Evolutionary conservation across 441 rosid species (phyloP).

Genomic region (Populus trichocarpa): DNA sequence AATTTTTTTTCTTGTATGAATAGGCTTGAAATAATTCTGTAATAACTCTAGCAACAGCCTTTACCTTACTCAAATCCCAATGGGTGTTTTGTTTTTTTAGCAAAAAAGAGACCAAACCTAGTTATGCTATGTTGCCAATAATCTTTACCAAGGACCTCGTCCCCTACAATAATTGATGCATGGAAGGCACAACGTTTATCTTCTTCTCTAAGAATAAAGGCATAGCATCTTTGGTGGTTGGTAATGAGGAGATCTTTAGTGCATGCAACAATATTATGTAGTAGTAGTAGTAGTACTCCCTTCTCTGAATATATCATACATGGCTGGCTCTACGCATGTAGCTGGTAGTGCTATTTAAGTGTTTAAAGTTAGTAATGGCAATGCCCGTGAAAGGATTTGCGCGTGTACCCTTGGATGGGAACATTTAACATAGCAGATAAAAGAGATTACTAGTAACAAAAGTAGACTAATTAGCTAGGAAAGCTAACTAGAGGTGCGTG

Average conservation of each 20-base stretch:
- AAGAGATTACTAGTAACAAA: neutral
- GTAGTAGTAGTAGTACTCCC: neutral
- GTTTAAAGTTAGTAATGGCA: neutral
- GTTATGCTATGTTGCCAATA: conserved; percentile 11
- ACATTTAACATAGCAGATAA: conserved; percentile 26
- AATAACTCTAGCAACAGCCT: neutral
- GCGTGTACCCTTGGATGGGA: conserved; percentile 26
- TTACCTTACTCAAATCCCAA: conserved; percentile 25
- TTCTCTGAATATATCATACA: neutral
- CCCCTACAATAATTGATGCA: neutral
- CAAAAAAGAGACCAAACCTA: conserved; percentile 19
- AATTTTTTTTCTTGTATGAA: neutral
- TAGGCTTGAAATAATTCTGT: neutral
- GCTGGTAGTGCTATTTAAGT: neutral
- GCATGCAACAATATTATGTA: neutral
- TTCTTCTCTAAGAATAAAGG: neutral
- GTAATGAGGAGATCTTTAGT: neutral
- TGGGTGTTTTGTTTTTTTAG: conserved; percentile 13
- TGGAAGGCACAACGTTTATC: no score
- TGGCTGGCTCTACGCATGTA: neutral
- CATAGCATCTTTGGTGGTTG: neutral
- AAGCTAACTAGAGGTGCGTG: conserved; percentile 23
- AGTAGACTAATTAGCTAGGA: conserved; percentile 24
- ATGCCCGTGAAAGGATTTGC: neutral
- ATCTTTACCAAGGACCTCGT: conserved; percentile 9